phyloP scores from a whole-genome alignment of 2,329 filamentous ascomycete genomes.

The Diaporthe vaccinii region DNA sequence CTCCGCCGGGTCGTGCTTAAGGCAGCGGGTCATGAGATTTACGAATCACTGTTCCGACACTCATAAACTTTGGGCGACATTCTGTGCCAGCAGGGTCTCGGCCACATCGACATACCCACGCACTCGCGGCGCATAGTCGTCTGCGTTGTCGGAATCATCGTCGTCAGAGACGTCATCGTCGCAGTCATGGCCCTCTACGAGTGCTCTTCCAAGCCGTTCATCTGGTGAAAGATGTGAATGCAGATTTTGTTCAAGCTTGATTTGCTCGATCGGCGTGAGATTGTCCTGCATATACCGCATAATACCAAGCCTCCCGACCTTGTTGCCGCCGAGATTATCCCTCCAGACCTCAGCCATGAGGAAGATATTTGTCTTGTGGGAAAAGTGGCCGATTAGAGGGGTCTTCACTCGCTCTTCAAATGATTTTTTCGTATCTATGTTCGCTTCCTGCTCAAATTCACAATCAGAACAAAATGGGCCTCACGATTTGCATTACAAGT shows the following conservation, averaged over 20 bases:
- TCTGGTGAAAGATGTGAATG: background rate
- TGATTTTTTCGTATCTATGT: background rate
- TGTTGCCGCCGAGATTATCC: background rate
- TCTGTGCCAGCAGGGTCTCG: background rate
- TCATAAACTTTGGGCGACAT: background rate
- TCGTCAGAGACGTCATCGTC: background rate
- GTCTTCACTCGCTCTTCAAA: background rate
- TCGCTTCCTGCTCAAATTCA: background rate
- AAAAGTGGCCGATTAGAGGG: background rate
- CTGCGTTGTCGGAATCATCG: background rate
- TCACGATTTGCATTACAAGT: background rate
- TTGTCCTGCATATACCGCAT: conserved; percentile 2
- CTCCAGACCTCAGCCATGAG: background rate
- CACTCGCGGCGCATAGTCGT: background rate
- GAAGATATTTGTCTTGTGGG: background rate
- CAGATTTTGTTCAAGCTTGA: background rate
- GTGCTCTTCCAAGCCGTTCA: background rate
- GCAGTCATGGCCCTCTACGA: background rate
- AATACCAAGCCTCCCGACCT: background rate
- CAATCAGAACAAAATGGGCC: background rate
- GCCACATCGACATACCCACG: conserved; percentile 17
- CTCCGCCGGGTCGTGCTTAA: background rate
- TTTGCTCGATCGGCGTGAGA: background rate
- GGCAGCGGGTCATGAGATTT: background rate
- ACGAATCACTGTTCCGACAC: conserved; percentile 20